These are phyloP conservation scores for Cercospora brassicicola DNA, from an alignment of 2,329 filamentous ascomycete species.

Conservation along the genomic window DNA sequence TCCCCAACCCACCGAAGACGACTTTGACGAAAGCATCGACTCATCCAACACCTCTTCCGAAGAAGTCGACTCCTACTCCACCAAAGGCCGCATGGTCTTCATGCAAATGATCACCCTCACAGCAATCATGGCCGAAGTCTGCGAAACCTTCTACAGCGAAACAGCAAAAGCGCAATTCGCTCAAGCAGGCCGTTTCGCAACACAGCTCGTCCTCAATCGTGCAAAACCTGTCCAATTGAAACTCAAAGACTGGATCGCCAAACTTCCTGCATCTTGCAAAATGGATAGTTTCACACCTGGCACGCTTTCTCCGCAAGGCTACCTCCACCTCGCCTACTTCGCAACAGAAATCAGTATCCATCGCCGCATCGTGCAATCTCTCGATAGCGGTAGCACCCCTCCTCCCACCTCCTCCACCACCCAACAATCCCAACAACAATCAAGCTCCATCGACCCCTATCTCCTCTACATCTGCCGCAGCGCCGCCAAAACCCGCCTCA, in stretches of 20 bases:
- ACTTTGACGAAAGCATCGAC: conserved; percentile 69
- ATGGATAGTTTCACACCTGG: conserved; percentile 59
- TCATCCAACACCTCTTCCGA: conserved; percentile 43
- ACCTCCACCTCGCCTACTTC: conserved; percentile 88
- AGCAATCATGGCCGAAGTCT: conserved; percentile 73
- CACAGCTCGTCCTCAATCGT: conserved; percentile 69
- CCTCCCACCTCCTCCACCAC: not conserved
- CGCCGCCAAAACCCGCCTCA: conserved; percentile 88
- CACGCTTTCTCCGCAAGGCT: conserved; percentile 53
- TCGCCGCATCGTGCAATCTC: conserved; percentile 81
- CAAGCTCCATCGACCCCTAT: conserved; percentile 54
- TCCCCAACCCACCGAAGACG: conserved; percentile 60
- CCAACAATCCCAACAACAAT: not conserved
- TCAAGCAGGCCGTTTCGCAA: conserved; percentile 67
- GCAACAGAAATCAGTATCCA: conserved; percentile 92
- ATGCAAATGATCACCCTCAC: conserved; percentile 74
- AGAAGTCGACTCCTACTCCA: conserved; percentile 61
- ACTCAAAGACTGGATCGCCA: conserved; percentile 78
- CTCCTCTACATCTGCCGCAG: conserved; percentile 89
- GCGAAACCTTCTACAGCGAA: conserved; percentile 79
- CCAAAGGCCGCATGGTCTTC: conserved; percentile 69
- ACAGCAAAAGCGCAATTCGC: conserved; percentile 70
- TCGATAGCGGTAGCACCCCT: conserved; percentile 48
- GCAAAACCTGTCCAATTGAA: conserved; percentile 81
- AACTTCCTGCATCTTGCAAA: conserved; percentile 61